phyloP scores from a whole-genome alignment of 2,329 filamentous ascomycete genomes.

The Nectriaceae sp. region DNA sequence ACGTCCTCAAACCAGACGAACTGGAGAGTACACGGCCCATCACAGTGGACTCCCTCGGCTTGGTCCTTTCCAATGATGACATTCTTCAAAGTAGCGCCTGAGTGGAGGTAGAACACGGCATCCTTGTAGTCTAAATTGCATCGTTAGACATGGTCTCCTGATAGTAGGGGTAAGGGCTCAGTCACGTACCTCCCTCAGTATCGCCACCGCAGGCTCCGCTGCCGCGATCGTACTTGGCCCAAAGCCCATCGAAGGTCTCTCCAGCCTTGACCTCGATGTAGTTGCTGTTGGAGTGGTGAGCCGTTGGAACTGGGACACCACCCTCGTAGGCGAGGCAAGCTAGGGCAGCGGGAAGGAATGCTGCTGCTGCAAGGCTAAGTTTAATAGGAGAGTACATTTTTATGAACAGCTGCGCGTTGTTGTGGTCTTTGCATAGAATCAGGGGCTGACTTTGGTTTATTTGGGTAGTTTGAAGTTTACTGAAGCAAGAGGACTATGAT shows the following conservation, averaged over 20 bases:
- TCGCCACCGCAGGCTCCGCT: conserved; percentile 33
- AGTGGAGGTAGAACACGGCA: conserved; percentile 53
- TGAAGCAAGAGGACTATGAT: no score
- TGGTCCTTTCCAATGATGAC: conserved; percentile 53
- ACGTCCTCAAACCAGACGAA: conserved; percentile 43
- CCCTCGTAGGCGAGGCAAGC: conserved; percentile 30
- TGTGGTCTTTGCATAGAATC: no score
- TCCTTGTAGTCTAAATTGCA: conserved; percentile 26
- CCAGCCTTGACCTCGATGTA: conserved; percentile 36
- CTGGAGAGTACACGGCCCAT: conserved; percentile 43
- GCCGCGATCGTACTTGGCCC: conserved; percentile 40
- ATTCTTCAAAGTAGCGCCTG: conserved; percentile 52
- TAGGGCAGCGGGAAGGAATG: conserved; percentile 19
- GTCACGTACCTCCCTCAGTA: conserved; percentile 36
- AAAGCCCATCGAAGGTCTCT: conserved; percentile 33
- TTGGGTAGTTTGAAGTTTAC: no score
- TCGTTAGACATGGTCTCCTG: no score
- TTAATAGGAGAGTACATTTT: conserved; percentile 13
- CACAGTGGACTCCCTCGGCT: conserved; percentile 53
- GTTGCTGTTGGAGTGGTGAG: conserved; percentile 28
- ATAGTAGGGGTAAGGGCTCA: no score
- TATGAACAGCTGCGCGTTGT: no score
- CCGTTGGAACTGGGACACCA: conserved; percentile 31
- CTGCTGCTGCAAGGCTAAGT: conserved; percentile 2
- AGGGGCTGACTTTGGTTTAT: no score